A percentile compares a stretch with the other conserved stretches of the same genome.
These are phyloP conservation scores for Komagataella pastoris DNA, from an alignment of 805 yeast genomes.

Conservation along the genomic window DNA sequence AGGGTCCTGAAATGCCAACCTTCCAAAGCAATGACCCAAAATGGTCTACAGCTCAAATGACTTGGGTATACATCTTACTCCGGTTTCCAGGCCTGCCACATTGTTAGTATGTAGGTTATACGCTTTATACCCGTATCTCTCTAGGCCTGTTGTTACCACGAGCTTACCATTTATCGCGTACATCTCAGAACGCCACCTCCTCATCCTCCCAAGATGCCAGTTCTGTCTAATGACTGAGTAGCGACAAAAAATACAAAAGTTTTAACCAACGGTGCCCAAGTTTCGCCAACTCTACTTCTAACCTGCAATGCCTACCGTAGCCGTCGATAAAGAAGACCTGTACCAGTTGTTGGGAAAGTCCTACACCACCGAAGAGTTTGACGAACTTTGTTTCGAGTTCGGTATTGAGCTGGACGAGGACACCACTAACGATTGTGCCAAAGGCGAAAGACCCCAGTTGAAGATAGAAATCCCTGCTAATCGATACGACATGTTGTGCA, in stretches of 20 bases:
- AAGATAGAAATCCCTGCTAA: slow-evolving; percentile 97
- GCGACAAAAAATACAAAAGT: not conserved
- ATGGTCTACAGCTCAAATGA: not conserved
- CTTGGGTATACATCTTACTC: not conserved
- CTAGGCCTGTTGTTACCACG: not conserved
- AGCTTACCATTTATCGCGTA: not conserved
- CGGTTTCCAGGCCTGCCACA: not conserved
- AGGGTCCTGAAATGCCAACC: not conserved
- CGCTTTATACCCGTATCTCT: not conserved
- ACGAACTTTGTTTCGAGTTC: slow-evolving; percentile 92
- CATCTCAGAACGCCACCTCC: not conserved
- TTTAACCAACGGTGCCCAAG: not conserved
- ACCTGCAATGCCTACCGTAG: slow-evolving; percentile 79
- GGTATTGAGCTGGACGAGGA: slow-evolving; percentile 98
- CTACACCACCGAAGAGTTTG: slow-evolving; percentile 83
- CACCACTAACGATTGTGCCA: slow-evolving; percentile 62
- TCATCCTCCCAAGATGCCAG: not conserved
- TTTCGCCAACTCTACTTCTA: not conserved
- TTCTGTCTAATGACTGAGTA: not conserved
- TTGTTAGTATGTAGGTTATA: not conserved
- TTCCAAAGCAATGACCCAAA: not conserved
- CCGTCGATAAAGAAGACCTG: slow-evolving; percentile 90
- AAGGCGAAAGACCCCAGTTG: slow-evolving; percentile 89
- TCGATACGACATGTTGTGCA: slow-evolving; percentile 95
- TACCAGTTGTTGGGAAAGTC: slow-evolving; percentile 60